Evolutionary conservation across 2,329 filamentous ascomycete species (phyloP), one percentile per base, ranked within the genome.

Genomic region (Beauveria sp.): DNA sequence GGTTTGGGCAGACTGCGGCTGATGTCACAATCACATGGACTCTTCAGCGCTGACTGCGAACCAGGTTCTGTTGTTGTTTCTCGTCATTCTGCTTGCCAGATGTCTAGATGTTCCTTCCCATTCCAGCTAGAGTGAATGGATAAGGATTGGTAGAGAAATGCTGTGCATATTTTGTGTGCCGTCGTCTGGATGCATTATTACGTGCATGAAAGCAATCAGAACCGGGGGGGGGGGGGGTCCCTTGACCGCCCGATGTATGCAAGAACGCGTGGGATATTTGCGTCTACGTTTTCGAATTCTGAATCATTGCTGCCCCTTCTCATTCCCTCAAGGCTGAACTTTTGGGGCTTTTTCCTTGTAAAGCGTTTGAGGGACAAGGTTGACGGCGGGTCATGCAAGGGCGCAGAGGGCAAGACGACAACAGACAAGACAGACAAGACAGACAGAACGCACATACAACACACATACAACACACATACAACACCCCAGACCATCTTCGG

Each of bases 11-110:
- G 40, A 22, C 40, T 44, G 53, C 53, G 53, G 53, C 53, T 55
- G 53, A 55, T 55, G 53, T 55, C 53, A 55, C 53, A 55, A 55
- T 55, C 53, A 55, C 53, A 55, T 30, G 10, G 20, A 16, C 37
- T 53, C 50, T 53, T 37, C 22, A 37, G 14, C 20, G 34, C 30
- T 18, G 30, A 24, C 30, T 14, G 30, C 30, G 30, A 34, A 41
- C 34, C 34, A 40, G 16, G 51, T 37, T 22, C 24, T 24, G 16
- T 2, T 50, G 22, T n/a, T 50, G 22, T 28, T 26, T 14, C 30
- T 34, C 10, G 30, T 34, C 10, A 34, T 51, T 34, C n/a, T 34
- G 28, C 14, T 52, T 20, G 28, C 18, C 24, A 47, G 22, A 47
- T 24, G n/a, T 47, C 9, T 24, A 47, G 44, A 47, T 47, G 20